Base-by-base conservation (phyloP, 2,329 filamentous ascomycete species). In the Scleromitrula shiraiana region DNA sequence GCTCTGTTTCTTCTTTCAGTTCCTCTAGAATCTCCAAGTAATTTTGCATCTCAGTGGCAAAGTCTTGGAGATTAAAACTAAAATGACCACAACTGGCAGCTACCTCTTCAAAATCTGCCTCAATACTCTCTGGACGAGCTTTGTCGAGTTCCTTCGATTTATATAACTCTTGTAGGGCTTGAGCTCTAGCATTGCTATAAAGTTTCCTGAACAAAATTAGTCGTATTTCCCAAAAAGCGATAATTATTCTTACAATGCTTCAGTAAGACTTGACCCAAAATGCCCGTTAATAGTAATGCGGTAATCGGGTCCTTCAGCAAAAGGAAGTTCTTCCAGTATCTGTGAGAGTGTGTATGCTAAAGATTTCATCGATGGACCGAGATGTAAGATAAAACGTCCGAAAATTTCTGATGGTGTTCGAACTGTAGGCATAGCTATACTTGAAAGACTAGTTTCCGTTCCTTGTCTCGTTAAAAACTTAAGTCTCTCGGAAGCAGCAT, bases 31-130 rank as follows among this genome's bases (percentile, higher is more conserved):
- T 82, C 44, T 88, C 80, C 37, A 98, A 67, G 58, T 95, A 93
- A 10, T 77, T 78, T 55, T 87, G 80, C 69, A 95, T 85, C 62
- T 96, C 89, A 62, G 95, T 87, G 0, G 88, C 90, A 61, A 97
- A 91, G 56, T 93, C 86, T 53, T 93, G 79, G 22, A 98, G 72
- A 36, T 86, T 94, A 64, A 93, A 96, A 62, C 87, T 91, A 63
- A 97, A 98, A 66, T 97, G 90, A 0, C 93, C 91, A 61, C 93
- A 98, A 49, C 90, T 94, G n/a, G 93, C 91, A 33, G 91, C 90
- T 9, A 97, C 90, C 66, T 98, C 93, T 64, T 98, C 93, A 49
- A 95, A 89, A 64, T 97, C 93, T 2, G 91, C 93, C 62, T 94
- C 84, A 7, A 91, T 76, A 53, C 85, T 84, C 44, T 88, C 75